Evolutionary conservation across 257 asterid species (phyloP).

Genomic region (Solanum neorickii): DNA sequence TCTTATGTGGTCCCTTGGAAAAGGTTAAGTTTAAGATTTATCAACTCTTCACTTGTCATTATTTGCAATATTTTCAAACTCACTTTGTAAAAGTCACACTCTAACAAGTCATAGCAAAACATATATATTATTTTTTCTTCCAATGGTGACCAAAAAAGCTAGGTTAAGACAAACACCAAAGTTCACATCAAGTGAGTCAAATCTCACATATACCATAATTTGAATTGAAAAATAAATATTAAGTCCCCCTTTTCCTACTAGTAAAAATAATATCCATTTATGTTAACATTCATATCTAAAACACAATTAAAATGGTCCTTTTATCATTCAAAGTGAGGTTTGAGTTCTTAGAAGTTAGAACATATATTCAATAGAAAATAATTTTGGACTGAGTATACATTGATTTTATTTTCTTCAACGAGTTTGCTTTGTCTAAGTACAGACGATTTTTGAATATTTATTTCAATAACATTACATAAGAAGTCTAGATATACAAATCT

Average conservation of each 20-base stretch:
- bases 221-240: background rate
- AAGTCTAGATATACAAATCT: background rate
- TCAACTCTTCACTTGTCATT: background rate
- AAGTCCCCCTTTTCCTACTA: constrained; percentile 1
- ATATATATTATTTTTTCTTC: background rate
- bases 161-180: constrained; percentile 16
- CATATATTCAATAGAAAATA: background rate
- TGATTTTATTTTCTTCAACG: background rate
- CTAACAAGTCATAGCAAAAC: constrained; percentile 6
- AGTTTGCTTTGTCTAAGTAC: background rate
- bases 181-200: constrained; percentile 34
- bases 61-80: background rate
- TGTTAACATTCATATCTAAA: background rate
- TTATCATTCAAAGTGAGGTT: background rate
- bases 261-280: background rate
- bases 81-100: constrained; percentile 2
- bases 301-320: background rate
- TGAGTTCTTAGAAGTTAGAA: background rate
- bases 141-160: background rate
- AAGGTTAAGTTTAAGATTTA: constrained; percentile 1
- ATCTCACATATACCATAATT: constrained; percentile 18
- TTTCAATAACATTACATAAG: background rate
- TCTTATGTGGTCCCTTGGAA: constrained; percentile 24
- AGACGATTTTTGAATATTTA: background rate
- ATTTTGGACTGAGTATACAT: background rate